Evolutionary conservation across 495 filamentous ascomycete genomes (phyloP), one percentile per base, ranked within the genome.

Genomic region (Aspergillus hancockii): DNA sequence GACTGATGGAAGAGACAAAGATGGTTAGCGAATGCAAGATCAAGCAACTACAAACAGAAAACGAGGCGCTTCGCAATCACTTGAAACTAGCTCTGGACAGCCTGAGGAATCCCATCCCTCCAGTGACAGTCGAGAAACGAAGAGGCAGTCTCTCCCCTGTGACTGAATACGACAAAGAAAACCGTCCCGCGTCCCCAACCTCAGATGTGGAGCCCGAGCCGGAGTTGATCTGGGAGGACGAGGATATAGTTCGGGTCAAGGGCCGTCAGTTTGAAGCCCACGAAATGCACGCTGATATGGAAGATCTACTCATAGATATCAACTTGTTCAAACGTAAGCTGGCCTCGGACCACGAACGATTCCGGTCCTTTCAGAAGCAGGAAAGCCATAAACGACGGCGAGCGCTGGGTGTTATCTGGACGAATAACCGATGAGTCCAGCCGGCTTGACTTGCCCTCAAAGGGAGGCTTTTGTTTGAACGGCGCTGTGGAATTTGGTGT

Each of bases 21-120:
- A 85, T 94, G 71, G 87, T 97, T 5, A 85, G 88, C 52, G 95
- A 99, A 65, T 88, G 86, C 76, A 96, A 96, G 80, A 96, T 99
- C 59, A 81, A 89, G 31, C 88, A 86, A 43, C 71, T 99, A 41
- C 85, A 91, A 69, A 89, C 85, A 3, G 90, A 98, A 77, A 97
- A 95, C 54, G 94, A 97, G 66, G 88, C 92, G 0, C 74, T 98
- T 65, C 80, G 90, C 55, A 78, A 90, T 60, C 95, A 98, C 68
- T 72, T 99, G 47, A 89, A 88, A 67, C 77, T 99, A 23, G 92
- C 90, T 7, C 72, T 97, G 12, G 94, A 95, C 32, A 90, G 87
- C 62, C 64, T 98, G 38, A 90, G 87, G 75, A 96, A 97, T 70
- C 93, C 94, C 0, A 97, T 97, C 58, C 85, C 73, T 0, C 59